Percentiles rank a stretch among this genome's conserved stretches.
These are phyloP conservation scores for Talaromyces liani DNA, from an alignment of 495 filamentous ascomycete genomes.

Conservation along the genomic window DNA sequence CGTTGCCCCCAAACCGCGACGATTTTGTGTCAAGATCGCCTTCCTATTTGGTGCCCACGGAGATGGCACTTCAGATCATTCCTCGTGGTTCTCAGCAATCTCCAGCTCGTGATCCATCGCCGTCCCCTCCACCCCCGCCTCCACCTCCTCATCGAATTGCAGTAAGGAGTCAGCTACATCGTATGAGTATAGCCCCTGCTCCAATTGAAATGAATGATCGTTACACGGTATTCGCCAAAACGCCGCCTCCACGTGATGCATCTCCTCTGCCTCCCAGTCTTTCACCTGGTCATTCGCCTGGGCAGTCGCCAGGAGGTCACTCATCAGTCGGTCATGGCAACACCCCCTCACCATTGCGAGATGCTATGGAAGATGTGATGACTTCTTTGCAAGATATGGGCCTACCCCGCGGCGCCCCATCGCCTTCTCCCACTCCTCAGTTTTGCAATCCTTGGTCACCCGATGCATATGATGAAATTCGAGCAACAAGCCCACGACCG, in stretches of 20 bases:
- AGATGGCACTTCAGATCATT: slow-evolving; percentile 8
- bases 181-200: slow-evolving; percentile 26
- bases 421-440: slow-evolving; percentile 41
- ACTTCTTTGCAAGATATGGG: slow-evolving; percentile 89
- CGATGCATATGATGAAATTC: slow-evolving; percentile 68
- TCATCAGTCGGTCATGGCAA: slow-evolving; percentile 49
- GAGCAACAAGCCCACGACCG: slow-evolving; percentile 24
- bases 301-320: slow-evolving; percentile 5
- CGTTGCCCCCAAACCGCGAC: slow-evolving; percentile 18
- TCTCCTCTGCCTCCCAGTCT: slow-evolving; percentile 29
- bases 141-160: slow-evolving; percentile 25
- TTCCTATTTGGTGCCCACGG: slow-evolving; percentile 12
- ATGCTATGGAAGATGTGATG: slow-evolving; percentile 98
- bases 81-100: slow-evolving; percentile 23
- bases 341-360: slow-evolving; percentile 84
- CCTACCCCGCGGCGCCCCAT: slow-evolving; percentile 43
- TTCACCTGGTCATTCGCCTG: slow-evolving; percentile 3
- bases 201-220: slow-evolving; percentile 43
- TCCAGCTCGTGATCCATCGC: slow-evolving; percentile 25
- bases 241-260: slow-evolving; percentile 54
- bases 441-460: slow-evolving; percentile 82
- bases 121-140: slow-evolving; percentile 37
- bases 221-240: slow-evolving; percentile 40
- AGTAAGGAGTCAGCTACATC: slow-evolving; percentile 17
- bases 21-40: slow-evolving; percentile 3